phyloP scores from a whole-genome alignment of 2,329 filamentous ascomycete genomes.

The Madurella fahalii region DNA sequence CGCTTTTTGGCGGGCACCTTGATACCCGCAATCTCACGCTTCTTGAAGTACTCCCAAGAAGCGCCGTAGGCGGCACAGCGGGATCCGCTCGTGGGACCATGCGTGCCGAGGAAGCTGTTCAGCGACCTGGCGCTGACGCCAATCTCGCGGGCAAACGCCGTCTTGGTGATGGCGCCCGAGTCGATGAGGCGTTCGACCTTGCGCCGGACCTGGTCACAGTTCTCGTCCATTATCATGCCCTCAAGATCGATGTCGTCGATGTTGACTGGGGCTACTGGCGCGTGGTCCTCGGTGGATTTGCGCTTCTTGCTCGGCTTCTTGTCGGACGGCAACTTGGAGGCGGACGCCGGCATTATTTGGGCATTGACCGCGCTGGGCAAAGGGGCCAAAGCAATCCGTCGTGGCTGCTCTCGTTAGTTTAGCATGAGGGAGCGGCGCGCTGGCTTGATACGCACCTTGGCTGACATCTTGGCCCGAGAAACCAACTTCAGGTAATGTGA shows the following conservation, averaged over 20 bases:
- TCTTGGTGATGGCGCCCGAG: slow-evolving; percentile 23
- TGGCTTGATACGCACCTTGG: too few species aligned
- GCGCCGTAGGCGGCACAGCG: slow-evolving; percentile 13
- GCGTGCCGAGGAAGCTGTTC: slow-evolving; percentile 15
- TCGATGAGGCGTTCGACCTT: slow-evolving; percentile 22
- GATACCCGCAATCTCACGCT: slow-evolving; percentile 16
- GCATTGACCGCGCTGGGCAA: slow-evolving; percentile 1
- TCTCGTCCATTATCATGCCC: slow-evolving; percentile 7
- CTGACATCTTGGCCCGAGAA: too few species aligned
- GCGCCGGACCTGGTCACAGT: slow-evolving; percentile 24
- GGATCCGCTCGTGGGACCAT: slow-evolving; percentile 15
- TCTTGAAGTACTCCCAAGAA: slow-evolving; percentile 23
- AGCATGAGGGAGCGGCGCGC: neutral
- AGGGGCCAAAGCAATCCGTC: neutral
- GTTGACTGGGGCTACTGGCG: slow-evolving; percentile 4
- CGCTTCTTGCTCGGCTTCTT: slow-evolving; percentile 18
- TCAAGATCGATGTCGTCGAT: slow-evolving; percentile 15
- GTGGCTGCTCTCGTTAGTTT: slow-evolving; percentile 11
- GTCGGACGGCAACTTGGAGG: neutral
- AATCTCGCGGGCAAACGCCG: slow-evolving; percentile 20
- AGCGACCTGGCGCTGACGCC: slow-evolving; percentile 21
- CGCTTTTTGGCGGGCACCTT: slow-evolving; percentile 19
- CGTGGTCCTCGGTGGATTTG: slow-evolving; percentile 18
- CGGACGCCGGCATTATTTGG: neutral
- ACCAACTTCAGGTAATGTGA: too few species aligned